These are phyloP conservation scores for Colletotrichum sp. DNA, from an alignment of 2,329 filamentous ascomycete genomes.

Conservation along the genomic window DNA sequence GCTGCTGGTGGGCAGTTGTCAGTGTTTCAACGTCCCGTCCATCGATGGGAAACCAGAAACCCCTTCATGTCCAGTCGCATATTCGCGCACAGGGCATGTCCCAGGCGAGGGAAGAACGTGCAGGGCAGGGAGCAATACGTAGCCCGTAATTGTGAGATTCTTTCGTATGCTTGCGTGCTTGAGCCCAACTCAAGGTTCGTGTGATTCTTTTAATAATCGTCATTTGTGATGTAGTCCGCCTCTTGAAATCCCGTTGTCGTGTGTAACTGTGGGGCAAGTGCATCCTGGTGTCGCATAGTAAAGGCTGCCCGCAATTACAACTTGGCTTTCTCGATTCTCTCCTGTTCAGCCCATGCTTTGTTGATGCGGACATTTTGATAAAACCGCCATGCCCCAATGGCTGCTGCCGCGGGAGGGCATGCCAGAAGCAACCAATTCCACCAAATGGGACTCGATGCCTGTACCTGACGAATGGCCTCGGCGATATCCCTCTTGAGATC, in stretches of 20 bases:
- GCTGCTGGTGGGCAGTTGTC: background rate
- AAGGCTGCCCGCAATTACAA: slow-evolving; percentile 30
- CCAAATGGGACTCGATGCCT: slow-evolving; percentile 72
- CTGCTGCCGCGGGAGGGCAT: slow-evolving; percentile 76
- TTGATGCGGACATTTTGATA: slow-evolving; percentile 75
- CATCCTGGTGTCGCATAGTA: background rate
- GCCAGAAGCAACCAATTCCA: slow-evolving; percentile 78
- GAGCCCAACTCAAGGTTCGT: background rate
- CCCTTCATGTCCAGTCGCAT: background rate
- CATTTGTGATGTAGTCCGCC: background rate
- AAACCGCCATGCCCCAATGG: slow-evolving; percentile 73
- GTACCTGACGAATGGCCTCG: slow-evolving; percentile 68
- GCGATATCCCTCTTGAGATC: slow-evolving; percentile 73
- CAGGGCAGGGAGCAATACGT: background rate
- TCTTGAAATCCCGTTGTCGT: background rate
- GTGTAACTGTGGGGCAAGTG: background rate
- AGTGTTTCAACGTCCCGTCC: background rate
- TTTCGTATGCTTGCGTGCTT: background rate
- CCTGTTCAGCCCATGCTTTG: slow-evolving; percentile 69
- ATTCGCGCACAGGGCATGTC: background rate
- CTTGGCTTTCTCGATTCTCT: slow-evolving; percentile 51
- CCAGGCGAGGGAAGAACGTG: background rate
- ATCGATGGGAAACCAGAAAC: background rate
- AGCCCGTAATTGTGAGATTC: background rate
- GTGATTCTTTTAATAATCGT: background rate